These are phyloP conservation scores for Phyllosticta capitalensis DNA, from an alignment of 2,329 filamentous ascomycete genomes.

Conservation along the genomic window DNA sequence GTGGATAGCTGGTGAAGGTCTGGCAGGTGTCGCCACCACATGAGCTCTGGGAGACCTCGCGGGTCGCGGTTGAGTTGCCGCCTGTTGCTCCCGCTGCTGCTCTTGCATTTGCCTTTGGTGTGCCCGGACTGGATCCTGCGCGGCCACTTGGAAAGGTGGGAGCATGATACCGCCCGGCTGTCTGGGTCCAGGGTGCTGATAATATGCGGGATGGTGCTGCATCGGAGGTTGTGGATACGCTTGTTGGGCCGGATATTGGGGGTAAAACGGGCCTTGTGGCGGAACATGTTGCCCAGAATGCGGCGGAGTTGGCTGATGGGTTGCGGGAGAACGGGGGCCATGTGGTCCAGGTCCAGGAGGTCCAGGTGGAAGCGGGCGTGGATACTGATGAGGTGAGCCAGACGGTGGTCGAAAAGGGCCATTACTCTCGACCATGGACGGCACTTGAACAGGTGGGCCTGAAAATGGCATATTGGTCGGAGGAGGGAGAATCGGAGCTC, in stretches of 20 bases:
- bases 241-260: conserved; percentile 21
- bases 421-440: conserved; percentile 19
- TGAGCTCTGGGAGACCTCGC: neutral
- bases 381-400: conserved; percentile 21
- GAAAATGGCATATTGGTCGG: conserved; percentile 26
- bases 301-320: conserved; percentile 22
- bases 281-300: conserved; percentile 19
- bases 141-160: conserved; percentile 38
- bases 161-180: conserved; percentile 34
- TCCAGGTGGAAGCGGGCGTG: conserved; percentile 12
- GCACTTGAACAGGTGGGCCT: conserved; percentile 13
- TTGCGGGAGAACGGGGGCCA: conserved; percentile 14
- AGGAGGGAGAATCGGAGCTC: conserved; percentile 19
- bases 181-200: conserved; percentile 17
- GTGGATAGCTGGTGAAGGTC: neutral
- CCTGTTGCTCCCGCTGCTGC: conserved; percentile 3
- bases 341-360: conserved; percentile 12
- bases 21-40: neutral
- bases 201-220: conserved; percentile 25
- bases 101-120: conserved; percentile 19
- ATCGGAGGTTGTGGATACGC: conserved; percentile 21
- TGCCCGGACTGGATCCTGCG: conserved; percentile 32
- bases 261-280: conserved; percentile 26
- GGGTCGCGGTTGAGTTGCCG: neutral
- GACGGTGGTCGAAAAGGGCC: conserved; percentile 20